Base-by-base conservation (phyloP, 176 grass and related monocot genomes). In the Urochloa ruziziensis region DNA sequence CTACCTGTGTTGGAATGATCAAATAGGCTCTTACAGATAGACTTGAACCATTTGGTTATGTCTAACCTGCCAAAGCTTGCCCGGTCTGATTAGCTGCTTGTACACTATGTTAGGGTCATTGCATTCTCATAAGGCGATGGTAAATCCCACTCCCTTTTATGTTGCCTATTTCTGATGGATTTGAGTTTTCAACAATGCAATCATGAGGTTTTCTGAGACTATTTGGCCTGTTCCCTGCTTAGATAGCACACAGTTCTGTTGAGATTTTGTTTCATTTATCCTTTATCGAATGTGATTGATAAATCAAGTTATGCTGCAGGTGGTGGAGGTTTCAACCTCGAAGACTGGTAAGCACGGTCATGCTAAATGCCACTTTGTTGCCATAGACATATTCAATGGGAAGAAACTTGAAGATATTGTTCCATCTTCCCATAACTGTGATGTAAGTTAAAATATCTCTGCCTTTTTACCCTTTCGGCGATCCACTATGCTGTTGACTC, bases 401-500 rank as follows among this genome's bases (percentile, higher is more conserved):
- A 97, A 97, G 75, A 97, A 97, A 83, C 92, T 92, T 78, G 92
- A 94, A 72, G 94, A 97, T 94, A 97, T 97, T 76, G 94, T 97
- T 62, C 94, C 94, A 19, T 97, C 94, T 29, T 97, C 94, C 66
- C 94, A 97, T 34, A 97, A 97, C 49, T 97, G 94, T 92, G 94
- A 97, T 61, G 92, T 97, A 83, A 87, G 94, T 53, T 34, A n/a
- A 39, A 6, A 25, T 78, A 79, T 79, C 18, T 74, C 40, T 74
- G 11, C 36, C 17, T 83, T 64, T 86, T 85, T 64, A 72, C n/a
- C 83, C 75, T 70, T 40, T 42, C 62, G n/a, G 67, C 71, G 23
- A 68, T 70, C 52, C 4, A 42, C 32, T 82, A 75, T 9, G 17
- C 73, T 68, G 1, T 32, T 74, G 2, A 42, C 18, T 74, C 35